Evolutionary conservation across 78 protist species (phyloP).

Genomic region (Bodo saltans): DNA sequence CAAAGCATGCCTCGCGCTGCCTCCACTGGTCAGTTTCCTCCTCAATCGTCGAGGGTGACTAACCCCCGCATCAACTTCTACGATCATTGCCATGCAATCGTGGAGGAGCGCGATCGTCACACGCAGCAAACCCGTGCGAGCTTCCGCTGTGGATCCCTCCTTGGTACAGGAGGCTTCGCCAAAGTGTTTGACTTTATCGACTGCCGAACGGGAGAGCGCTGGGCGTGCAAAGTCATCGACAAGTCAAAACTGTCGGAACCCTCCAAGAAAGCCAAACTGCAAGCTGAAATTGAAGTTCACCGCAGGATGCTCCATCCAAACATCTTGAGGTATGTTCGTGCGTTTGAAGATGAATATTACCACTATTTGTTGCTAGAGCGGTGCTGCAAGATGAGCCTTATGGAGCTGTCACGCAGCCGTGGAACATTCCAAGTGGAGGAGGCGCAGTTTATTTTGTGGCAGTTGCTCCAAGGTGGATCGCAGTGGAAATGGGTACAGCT

Average conservation of each 20-base stretch:
- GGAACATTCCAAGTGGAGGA: constrained; percentile 62
- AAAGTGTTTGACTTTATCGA: constrained; percentile 69
- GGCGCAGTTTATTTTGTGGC: constrained; percentile 50
- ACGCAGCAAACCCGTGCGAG: neutral
- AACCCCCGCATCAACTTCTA: no score
- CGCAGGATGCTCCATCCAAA: constrained; percentile 69
- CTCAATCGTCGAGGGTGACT: no score
- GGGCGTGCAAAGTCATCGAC: constrained; percentile 82
- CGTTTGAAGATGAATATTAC: constrained; percentile 79
- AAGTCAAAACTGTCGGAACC: constrained; percentile 68
- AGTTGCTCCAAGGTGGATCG: constrained; percentile 59
- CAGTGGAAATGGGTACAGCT: constrained; percentile 57
- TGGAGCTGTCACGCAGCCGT: constrained; percentile 69
- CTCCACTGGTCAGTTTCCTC: no score
- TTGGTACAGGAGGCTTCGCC: constrained; percentile 88
- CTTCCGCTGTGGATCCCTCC: neutral
- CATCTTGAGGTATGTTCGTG: constrained; percentile 74
- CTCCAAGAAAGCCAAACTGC: constrained; percentile 67
- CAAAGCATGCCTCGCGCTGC: no score
- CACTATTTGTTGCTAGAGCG: constrained; percentile 91
- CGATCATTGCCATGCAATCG: no score
- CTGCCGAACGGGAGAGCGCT: constrained; percentile 49
- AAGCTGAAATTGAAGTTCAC: constrained; percentile 88
- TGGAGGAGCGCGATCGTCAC: constrained; percentile 15
- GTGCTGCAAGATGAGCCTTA: constrained; percentile 68